Conservation (phyloP, 2,329 filamentous ascomycete species). For the Juglanconis juglandina region DNA sequence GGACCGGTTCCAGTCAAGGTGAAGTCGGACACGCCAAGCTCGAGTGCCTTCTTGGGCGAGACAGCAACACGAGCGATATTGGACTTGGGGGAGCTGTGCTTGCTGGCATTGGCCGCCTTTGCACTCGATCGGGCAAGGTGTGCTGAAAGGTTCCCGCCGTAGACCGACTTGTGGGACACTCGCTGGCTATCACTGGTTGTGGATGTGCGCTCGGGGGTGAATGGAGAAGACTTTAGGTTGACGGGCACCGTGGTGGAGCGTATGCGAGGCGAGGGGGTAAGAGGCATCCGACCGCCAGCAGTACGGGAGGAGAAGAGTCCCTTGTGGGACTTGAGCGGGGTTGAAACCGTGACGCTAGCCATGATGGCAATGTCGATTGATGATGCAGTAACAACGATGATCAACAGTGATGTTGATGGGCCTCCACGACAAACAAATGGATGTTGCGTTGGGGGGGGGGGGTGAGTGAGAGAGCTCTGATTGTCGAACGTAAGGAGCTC, state of each 20-base stretch:
- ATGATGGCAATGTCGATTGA: slow-evolving; percentile 50
- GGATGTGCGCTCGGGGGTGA: slow-evolving; percentile 64
- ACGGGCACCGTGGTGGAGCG: slow-evolving; percentile 49
- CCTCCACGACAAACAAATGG: slow-evolving; percentile 46
- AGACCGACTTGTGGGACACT: slow-evolving; percentile 67
- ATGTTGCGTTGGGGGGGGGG: slow-evolving; percentile 41
- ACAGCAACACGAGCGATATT: slow-evolving; percentile 78
- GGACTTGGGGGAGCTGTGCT: slow-evolving; percentile 90
- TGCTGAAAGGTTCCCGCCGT: slow-evolving; percentile 73
- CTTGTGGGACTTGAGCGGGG: slow-evolving; percentile 91
- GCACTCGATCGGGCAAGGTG: slow-evolving; percentile 70
- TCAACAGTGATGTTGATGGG: slow-evolving; percentile 22
- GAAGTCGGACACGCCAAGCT: slow-evolving; percentile 91
- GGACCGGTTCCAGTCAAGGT: slow-evolving; percentile 79
- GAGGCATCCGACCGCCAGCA: slow-evolving; percentile 88
- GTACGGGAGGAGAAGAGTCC: slow-evolving; percentile 89
- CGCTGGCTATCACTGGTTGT: slow-evolving; percentile 48
- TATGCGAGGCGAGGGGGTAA: slow-evolving; percentile 83
- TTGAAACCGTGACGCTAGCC: slow-evolving; percentile 78
- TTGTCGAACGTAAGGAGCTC: slow-evolving; percentile 45
- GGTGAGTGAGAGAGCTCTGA: slow-evolving; percentile 34
- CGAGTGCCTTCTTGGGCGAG: slow-evolving; percentile 77
- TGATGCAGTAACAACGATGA: slow-evolving; percentile 31
- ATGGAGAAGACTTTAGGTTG: slow-evolving; percentile 67
- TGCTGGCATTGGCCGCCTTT: slow-evolving; percentile 66